Base-by-base conservation (phyloP, 495 filamentous ascomycete species). In the Tuber magnatum region DNA sequence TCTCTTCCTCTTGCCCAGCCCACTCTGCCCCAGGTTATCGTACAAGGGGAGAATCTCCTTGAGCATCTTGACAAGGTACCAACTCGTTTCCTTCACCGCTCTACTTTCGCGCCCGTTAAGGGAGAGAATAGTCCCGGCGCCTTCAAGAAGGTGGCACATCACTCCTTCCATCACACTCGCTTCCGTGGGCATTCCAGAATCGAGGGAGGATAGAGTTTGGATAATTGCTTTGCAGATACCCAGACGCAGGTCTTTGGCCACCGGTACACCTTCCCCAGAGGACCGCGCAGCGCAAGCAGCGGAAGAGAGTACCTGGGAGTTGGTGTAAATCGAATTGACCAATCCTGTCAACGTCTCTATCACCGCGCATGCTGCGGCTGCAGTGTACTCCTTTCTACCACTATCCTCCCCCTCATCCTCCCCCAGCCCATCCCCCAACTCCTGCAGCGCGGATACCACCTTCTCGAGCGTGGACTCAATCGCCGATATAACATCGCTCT, bases 41-140 rank as follows among this genome's bases (percentile, higher is more conserved):
- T n/a, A 35, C 22, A 69, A 72, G 41, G 56, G 61, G 18, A 80
- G 32, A 35, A 77, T 20, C 12, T 51, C 46, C 68, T 80, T 72
- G 43, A 80, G 69, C 12, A 80, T 71, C 41, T 74, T 80, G 7
- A 80, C 46, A n/a, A 80, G 70, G 73, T 80, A 80, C 79, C 79
- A 80, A 28, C 78, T 70, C 22, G 78, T 77, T 44, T 80, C 79
- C 44, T 77, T 72, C 22, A 71, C 48, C 9, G 61, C 72, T 14
- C 73, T 39, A 3, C 35, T 72, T 16, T 61, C 40, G 5, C 76
- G 20, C 22, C 71, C 78, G 16, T 35, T 39, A 6, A 10, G n/a
- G 61, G 43, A 70, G 56, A 79, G 65, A 68, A 70, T 68, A 0
- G 48, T 42, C 35, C 73, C 73, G 7, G 72, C 68, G n/a, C 78